Conservation (phyloP, 345 rosid species). For the Adansonia digitata region DNA sequence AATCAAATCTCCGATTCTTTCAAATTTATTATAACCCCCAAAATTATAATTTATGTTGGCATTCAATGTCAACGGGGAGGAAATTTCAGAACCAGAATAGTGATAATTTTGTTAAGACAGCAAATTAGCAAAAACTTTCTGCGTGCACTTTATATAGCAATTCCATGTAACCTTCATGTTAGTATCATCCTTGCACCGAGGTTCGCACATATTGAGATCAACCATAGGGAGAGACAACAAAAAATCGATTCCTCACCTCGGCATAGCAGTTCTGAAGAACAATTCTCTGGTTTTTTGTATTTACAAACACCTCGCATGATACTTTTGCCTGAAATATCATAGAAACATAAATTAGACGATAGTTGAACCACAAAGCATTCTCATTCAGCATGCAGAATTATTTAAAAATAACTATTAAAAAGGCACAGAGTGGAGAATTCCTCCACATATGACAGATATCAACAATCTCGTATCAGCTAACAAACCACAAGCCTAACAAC, state of each 20-base stretch:
- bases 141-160: background rate
- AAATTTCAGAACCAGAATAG: background rate
- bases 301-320: constrained; percentile 63
- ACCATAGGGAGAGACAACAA: background rate
- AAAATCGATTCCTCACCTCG: constrained; percentile 35
- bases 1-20: background rate
- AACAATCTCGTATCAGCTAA: background rate
- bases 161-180: background rate
- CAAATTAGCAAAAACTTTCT: background rate
- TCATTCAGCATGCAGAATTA: background rate
- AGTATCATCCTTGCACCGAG: background rate
- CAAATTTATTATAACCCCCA: background rate
- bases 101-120: background rate
- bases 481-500: background rate
- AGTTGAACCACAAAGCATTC: background rate
- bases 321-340: constrained; percentile 52
- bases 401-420: background rate
- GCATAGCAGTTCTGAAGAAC: constrained; percentile 58
- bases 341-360: background rate
- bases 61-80: background rate
- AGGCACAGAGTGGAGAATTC: background rate
- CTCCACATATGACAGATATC: background rate
- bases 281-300: constrained; percentile 50
- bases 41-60: background rate
- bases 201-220: background rate